Conservation (phyloP, 331 rosid genomes). For the Prunus yedoensis region DNA sequence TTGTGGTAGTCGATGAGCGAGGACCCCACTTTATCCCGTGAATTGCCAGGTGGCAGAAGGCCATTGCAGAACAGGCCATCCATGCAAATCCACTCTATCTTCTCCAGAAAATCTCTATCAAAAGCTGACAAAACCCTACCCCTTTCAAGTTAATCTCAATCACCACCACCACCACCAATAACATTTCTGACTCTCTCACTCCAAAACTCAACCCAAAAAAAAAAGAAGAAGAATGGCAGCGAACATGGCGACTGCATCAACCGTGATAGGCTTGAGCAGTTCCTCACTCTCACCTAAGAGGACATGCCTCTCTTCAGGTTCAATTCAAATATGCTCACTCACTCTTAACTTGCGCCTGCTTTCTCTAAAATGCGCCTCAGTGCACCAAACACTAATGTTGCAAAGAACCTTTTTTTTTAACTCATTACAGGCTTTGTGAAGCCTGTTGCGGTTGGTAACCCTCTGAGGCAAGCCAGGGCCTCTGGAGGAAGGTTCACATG, state of each 20-base stretch:
- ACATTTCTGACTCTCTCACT: not conserved
- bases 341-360: not conserved
- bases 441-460: conserved; percentile 53
- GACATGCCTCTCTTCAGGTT: conserved; percentile 40
- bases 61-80: conserved; percentile 43
- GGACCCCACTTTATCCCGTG: conserved; percentile 53
- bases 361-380: not conserved
- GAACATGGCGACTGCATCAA: conserved; percentile 31
- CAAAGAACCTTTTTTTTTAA: not conserved
- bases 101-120: conserved; percentile 17
- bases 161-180: not conserved
- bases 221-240: conserved; percentile 28
- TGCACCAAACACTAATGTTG: not conserved
- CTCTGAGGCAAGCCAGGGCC: conserved; percentile 45
- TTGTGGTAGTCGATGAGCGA: conserved; percentile 13
- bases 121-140: not conserved
- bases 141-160: conserved; percentile 8
- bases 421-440: conserved; percentile 49
- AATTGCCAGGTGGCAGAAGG: conserved; percentile 40
- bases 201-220: not conserved
- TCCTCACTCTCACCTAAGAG: conserved; percentile 23
- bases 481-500: conserved; percentile 56
- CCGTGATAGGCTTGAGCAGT: conserved; percentile 31
- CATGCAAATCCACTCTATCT: conserved; percentile 30
- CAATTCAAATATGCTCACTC: not conserved